Conservation (phyloP, 192 early-diverging fungal genomes). For the Backusella mclennaniae region DNA sequence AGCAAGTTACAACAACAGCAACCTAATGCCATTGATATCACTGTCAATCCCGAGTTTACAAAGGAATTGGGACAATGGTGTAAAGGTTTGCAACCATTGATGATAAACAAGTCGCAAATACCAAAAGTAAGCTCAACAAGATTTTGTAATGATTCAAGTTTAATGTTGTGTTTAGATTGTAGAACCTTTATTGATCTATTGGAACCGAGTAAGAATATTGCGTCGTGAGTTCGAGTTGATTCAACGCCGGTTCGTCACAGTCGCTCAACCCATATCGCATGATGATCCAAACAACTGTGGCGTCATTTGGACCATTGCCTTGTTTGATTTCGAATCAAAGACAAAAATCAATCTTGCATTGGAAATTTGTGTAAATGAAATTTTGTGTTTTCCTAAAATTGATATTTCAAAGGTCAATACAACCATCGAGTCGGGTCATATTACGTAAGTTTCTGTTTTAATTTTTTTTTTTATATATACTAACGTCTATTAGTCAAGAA, state of each 20-base stretch:
- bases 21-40: not conserved
- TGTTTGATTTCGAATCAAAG: not conserved
- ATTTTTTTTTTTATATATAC: no score
- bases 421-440: not conserved
- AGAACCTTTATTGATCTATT: not conserved
- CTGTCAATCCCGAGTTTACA: not conserved
- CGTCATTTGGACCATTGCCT: not conserved
- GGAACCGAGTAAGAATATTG: not conserved
- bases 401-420: not conserved
- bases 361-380: not conserved
- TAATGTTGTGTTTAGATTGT: not conserved
- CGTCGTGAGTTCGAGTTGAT: not conserved
- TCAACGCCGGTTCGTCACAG: not conserved
- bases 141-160: not conserved
- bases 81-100: not conserved
- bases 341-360: not conserved
- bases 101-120: not conserved
- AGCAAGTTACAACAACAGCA: not conserved
- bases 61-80: not conserved
- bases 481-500: not conserved
- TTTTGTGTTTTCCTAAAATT: not conserved
- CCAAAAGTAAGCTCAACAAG: not conserved
- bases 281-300: not conserved
- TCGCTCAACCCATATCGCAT: not conserved
- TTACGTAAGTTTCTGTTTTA: not conserved